Evolutionary conservation across 768 basidiomycete species (phyloP).

Genomic region (Suillus fuscotomentosus): DNA sequence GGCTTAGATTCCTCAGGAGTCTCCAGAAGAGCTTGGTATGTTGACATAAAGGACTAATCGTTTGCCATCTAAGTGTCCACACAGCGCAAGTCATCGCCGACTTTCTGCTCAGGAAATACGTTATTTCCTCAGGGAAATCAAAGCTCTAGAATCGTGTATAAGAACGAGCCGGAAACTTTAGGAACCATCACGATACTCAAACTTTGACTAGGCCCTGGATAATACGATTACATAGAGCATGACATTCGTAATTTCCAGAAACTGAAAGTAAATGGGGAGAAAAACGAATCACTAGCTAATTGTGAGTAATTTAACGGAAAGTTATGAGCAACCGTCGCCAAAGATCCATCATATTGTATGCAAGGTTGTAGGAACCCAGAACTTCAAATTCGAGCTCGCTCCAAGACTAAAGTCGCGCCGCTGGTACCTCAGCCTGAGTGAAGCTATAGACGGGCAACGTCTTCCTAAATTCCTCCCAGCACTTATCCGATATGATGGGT

Average conservation of each 20-base stretch:
- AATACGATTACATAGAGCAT: not conserved
- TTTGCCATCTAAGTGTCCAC: not conserved
- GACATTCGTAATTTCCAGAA: not conserved
- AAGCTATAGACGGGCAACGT: not conserved
- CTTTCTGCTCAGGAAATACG: not conserved
- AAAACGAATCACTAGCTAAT: not conserved
- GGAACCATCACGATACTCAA: too few species aligned
- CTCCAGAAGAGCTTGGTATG: conserved; percentile 29
- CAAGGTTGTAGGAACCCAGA: not conserved
- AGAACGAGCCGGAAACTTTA: not conserved
- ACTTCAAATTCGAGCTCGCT: not conserved
- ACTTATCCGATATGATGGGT: conserved; percentile 27
- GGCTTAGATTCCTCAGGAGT: conserved; percentile 27
- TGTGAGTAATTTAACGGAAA: not conserved
- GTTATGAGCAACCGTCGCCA: not conserved
- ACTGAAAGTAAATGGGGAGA: not conserved
- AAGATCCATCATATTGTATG: not conserved
- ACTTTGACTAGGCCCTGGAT: not conserved
- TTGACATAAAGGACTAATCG: not conserved
- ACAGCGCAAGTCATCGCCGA: not conserved
- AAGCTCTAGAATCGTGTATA: not conserved
- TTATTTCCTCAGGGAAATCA: not conserved
- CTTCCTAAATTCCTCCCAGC: conserved; percentile 17
- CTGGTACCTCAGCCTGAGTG: not conserved
- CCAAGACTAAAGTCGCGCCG: not conserved